These are phyloP conservation scores for Hansfordia pulvinata DNA, from an alignment of 2,329 filamentous ascomycete genomes.

Conservation along the genomic window DNA sequence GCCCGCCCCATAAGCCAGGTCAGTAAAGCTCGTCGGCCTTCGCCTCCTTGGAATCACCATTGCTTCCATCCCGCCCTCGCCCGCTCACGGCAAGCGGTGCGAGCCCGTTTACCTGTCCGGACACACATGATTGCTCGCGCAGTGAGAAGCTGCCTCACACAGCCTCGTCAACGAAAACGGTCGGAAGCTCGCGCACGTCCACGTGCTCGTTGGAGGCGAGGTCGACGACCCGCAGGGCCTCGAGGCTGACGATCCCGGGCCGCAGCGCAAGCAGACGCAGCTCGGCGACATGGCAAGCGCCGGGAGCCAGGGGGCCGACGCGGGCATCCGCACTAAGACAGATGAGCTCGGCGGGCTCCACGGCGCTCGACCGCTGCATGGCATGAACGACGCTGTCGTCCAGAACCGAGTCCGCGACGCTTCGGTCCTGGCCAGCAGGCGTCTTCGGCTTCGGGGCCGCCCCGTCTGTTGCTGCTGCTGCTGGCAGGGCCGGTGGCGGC, in stretches of 20 bases:
- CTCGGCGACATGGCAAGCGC: slow-evolving; percentile 61
- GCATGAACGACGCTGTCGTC: slow-evolving; percentile 62
- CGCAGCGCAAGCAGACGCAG: slow-evolving; percentile 57
- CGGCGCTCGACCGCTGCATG: slow-evolving; percentile 50
- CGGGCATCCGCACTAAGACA: slow-evolving; percentile 63
- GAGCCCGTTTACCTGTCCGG: no score
- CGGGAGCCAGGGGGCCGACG: slow-evolving; percentile 58
- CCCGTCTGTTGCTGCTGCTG: slow-evolving; percentile 15
- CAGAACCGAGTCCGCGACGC: slow-evolving; percentile 50
- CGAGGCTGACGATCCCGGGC: slow-evolving; percentile 54
- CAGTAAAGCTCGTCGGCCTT: no score
- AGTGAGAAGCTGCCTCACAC: no score
- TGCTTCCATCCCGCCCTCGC: no score
- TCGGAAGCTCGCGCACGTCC: slow-evolving; percentile 62
- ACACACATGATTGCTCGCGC: no score
- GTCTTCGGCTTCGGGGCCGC: slow-evolving; percentile 6
- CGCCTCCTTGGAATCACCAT: no score
- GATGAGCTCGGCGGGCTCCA: slow-evolving; percentile 55
- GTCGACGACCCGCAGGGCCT: slow-evolving; percentile 62
- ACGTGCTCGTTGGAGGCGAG: slow-evolving; percentile 62
- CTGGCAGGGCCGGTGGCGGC: slow-evolving; percentile 9
- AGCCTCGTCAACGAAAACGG: slow-evolving; percentile 42
- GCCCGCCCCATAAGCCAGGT: no score
- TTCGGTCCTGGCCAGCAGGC: slow-evolving; percentile 13
- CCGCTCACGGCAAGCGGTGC: no score